phyloP scores from a whole-genome alignment of 2,329 filamentous ascomycete genomes.

The Uncinocarpus reesii region DNA sequence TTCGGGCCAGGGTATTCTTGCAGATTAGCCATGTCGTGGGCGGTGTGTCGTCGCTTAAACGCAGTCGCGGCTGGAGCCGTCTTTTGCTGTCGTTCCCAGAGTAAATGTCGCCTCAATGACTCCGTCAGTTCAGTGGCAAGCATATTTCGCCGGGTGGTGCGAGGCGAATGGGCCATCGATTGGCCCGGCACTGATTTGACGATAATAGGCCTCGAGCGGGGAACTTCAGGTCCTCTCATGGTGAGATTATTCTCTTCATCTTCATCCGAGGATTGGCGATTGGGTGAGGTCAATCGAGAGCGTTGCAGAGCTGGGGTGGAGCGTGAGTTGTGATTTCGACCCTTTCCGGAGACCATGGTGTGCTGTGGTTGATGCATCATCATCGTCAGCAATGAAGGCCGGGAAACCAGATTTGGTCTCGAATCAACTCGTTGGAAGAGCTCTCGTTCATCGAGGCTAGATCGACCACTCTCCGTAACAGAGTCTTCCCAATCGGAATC shows the following conservation, averaged over 20 bases:
- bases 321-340: constrained; percentile 21
- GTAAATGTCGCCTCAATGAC: constrained; percentile 77
- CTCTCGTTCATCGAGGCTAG: constrained; percentile 67
- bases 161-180: constrained; percentile 72
- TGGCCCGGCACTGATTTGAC: constrained; percentile 58
- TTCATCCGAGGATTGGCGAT: constrained; percentile 50
- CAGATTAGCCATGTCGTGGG: constrained; percentile 80
- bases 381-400: constrained; percentile 78
- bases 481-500: constrained; percentile 51
- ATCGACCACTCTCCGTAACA: constrained; percentile 69
- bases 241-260: constrained; percentile 54
- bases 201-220: constrained; percentile 71
- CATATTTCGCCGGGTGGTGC: constrained; percentile 91
- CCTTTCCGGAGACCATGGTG: constrained; percentile 48
- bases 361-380: constrained; percentile 75
- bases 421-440: constrained; percentile 90
- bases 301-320: constrained; percentile 38
- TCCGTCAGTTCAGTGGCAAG: constrained; percentile 87
- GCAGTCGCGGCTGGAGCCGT: constrained; percentile 72
- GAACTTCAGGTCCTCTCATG: constrained; percentile 50
- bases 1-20: constrained; percentile 63
- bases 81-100: constrained; percentile 94
- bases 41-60: constrained; percentile 79
- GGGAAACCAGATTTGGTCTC: constrained; percentile 69
- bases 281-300: constrained; percentile 54